Percentiles rank a stretch among this genome's conserved stretches.
phyloP scores from a whole-genome alignment of 1,139 yeast genomes.

The Suhomyces panamericanus region DNA sequence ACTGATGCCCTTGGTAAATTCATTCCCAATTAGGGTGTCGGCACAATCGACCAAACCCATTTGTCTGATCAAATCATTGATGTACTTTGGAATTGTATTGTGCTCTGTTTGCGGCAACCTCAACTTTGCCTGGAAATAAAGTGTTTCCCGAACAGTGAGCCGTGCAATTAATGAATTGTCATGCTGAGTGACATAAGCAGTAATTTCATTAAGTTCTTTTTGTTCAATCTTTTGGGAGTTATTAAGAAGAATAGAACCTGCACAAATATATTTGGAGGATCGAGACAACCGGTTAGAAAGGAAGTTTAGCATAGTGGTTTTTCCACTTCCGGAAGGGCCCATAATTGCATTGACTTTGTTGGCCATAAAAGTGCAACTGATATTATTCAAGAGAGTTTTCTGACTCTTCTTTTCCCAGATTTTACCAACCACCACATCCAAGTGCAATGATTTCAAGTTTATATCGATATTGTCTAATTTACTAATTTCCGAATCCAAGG shows the following conservation, averaged over 20 bases:
- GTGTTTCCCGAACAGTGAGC: conserved; percentile 27
- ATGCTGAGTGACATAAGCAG: conserved; percentile 27
- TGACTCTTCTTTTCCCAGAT: conserved; percentile 2
- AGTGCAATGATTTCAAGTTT: conserved; percentile 21
- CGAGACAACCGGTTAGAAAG: conserved; percentile 20
- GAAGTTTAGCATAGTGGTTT: conserved; percentile 25
- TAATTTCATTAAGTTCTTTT: conserved; percentile 18
- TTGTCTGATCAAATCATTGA: conserved; percentile 19
- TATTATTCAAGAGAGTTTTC: conserved; percentile 17
- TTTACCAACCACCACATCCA: conserved; percentile 18
- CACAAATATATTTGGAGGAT: conserved; percentile 13
- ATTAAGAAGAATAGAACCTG: conserved; percentile 19
- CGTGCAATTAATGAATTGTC: conserved; percentile 25
- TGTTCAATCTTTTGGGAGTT: conserved; percentile 15
- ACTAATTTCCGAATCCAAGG: not conserved
- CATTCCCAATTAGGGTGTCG: conserved; percentile 25
- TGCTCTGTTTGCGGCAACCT: conserved; percentile 22
- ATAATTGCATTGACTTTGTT: conserved; percentile 26
- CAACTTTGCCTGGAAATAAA: conserved; percentile 25
- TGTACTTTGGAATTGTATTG: conserved; percentile 17
- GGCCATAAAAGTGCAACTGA: conserved; percentile 20
- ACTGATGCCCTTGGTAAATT: conserved; percentile 23
- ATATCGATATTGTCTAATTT: conserved; percentile 15
- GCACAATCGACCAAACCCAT: conserved; percentile 28
- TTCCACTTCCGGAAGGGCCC: conserved; percentile 33